phyloP scores from a whole-genome alignment of 176 grass and related monocot species.

The Oryza rufipogon region DNA sequence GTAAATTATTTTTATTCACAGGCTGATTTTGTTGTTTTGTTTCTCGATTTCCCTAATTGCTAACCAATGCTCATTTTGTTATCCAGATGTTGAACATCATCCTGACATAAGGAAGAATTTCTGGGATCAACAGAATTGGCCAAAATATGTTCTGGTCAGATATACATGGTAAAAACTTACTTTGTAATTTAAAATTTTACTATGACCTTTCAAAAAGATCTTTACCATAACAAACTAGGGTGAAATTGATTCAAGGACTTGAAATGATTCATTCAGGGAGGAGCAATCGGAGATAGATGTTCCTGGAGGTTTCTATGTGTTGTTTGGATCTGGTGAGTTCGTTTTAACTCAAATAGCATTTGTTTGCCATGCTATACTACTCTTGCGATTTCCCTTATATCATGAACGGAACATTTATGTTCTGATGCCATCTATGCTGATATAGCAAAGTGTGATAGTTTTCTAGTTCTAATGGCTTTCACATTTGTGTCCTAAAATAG shows the following conservation, averaged over 20 bases:
- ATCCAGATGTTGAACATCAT: conserved; percentile 80
- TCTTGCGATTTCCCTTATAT: conserved; percentile 18
- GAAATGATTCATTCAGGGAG: conserved; percentile 63
- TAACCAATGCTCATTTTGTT: conserved; percentile 34
- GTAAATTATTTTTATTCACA: not conserved
- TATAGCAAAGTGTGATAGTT: conserved; percentile 6
- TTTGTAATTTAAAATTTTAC: not conserved
- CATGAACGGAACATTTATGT: conserved; percentile 9
- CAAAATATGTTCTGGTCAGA: conserved; percentile 94
- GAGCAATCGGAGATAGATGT: conserved; percentile 97
- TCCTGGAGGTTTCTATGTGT: conserved; percentile 86
- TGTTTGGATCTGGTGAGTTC: conserved; percentile 91
- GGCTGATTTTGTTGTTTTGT: not conserved
- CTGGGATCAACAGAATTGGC: conserved; percentile 85
- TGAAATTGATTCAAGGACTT: conserved; percentile 8
- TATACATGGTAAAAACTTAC: conserved; percentile 82
- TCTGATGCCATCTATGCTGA: conserved; percentile 4
- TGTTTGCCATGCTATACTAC: not conserved
- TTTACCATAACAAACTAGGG: not conserved
- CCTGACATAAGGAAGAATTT: conserved; percentile 86
- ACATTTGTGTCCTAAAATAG: not conserved
- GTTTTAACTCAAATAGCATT: conserved; percentile 3
- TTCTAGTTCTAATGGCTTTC: conserved; percentile 6
- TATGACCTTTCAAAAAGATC: not conserved
- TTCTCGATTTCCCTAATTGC: conserved; percentile 4